These are phyloP conservation scores for Hypoxylon perforatum DNA, from an alignment of 495 filamentous ascomycete species.

Conservation along the genomic window DNA sequence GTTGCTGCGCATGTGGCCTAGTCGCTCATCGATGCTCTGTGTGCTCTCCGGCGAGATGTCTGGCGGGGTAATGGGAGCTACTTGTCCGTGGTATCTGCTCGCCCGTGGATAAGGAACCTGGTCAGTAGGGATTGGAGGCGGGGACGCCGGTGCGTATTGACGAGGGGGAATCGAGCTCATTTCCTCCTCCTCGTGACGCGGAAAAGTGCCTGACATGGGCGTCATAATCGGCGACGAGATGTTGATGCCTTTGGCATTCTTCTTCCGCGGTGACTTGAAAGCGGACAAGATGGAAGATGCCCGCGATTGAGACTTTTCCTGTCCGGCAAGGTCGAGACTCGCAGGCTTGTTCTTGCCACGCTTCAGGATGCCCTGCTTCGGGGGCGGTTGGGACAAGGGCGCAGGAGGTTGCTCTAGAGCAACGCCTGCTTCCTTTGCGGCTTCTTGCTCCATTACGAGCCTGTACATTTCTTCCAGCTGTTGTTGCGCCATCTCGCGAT, in stretches of 20 bases:
- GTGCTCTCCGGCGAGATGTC: slow-evolving; percentile 61
- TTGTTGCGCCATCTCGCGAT: slow-evolving; percentile 76
- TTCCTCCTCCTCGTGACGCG: slow-evolving; percentile 58
- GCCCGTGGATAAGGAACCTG: slow-evolving; percentile 52
- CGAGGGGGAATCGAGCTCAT: slow-evolving; percentile 63
- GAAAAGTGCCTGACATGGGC: slow-evolving; percentile 64
- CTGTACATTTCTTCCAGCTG: slow-evolving; percentile 92
- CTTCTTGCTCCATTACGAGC: slow-evolving; percentile 90
- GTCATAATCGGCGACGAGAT: slow-evolving; percentile 68
- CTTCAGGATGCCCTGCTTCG: slow-evolving; percentile 49
- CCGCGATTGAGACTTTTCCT: slow-evolving; percentile 59
- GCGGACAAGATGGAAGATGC: slow-evolving; percentile 63
- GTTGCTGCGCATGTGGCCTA: slow-evolving; percentile 52
- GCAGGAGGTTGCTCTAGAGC: slow-evolving; percentile 47
- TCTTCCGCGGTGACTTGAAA: slow-evolving; percentile 62
- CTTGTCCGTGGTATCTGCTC: slow-evolving; percentile 33
- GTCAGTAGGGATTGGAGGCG: slow-evolving; percentile 57
- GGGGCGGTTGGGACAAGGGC: slow-evolving; percentile 40
- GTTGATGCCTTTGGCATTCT: slow-evolving; percentile 53
- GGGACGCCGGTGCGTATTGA: slow-evolving; percentile 59
- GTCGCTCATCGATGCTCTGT: slow-evolving; percentile 59
- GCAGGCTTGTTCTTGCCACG: slow-evolving; percentile 58
- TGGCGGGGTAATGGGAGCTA: slow-evolving; percentile 55
- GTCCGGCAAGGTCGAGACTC: slow-evolving; percentile 53
- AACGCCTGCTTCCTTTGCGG: slow-evolving; percentile 66